phyloP scores from a whole-genome alignment of 305 asterid species.

The Fraxinus dipetala region DNA sequence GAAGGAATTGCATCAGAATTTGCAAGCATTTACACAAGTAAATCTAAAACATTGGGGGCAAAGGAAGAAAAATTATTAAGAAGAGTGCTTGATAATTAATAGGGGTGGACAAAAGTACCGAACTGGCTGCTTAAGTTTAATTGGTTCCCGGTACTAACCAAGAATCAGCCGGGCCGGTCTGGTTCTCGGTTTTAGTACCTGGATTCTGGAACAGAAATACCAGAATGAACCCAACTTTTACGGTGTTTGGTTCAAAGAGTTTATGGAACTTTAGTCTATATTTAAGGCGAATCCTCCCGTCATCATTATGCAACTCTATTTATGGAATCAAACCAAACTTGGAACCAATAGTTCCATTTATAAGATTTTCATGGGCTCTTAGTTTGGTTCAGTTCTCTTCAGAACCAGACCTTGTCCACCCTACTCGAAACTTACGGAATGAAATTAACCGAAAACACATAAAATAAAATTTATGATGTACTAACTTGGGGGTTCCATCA shows the following conservation, averaged over 20 bases:
- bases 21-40: background rate
- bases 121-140: background rate
- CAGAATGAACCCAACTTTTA: background rate
- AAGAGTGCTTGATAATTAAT: background rate
- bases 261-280: background rate
- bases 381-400: background rate
- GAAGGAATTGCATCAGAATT: constrained; percentile 16
- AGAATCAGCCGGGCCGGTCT: background rate
- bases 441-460: background rate
- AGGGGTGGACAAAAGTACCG: background rate
- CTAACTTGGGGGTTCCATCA: constrained; percentile 83
- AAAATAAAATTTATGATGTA: background rate
- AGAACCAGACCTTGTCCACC: background rate
- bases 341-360: background rate
- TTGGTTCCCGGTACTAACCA: background rate
- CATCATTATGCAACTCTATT: background rate
- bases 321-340: background rate
- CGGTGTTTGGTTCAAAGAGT: background rate
- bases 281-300: background rate
- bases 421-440: background rate
- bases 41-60: background rate
- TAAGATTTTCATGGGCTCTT: background rate
- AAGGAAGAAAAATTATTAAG: background rate
- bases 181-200: background rate
- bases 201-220: background rate